Evolutionary conservation across 2,329 filamentous ascomycete genomes (phyloP), one percentile per base, ranked within the genome.

Genomic region (Colletotrichum filicis): DNA sequence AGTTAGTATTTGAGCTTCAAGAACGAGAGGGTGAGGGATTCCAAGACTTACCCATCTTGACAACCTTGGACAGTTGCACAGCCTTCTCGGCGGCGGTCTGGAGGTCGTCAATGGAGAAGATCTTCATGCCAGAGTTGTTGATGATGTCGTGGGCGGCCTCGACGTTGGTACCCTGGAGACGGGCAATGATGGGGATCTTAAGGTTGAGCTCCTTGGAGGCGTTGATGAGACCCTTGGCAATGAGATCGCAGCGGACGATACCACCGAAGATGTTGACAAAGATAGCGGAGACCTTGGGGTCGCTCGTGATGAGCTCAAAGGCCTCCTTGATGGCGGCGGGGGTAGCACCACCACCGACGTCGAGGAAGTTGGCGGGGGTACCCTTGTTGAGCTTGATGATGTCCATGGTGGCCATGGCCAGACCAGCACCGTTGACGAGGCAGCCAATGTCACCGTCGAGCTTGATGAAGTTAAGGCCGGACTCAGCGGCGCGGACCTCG

Each of bases 241-340:
- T 99, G 81, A 94, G 95, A 84, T 99, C 97, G 84, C 97, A 99
- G 80, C 97, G 92, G 79, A 99, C 97, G 79, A 99, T 99, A 87
- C 97, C 97, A 83, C 97, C 97, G 83, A 99, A 99, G 85, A 99
- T 99, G 91, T 99, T 99, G 88, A 99, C 97, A 79, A 99, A 99
- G 87, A 99, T 97, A 80, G 97, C 97, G 64, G 95, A 96, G 77
- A 99, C 97, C 90, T 98, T 98, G 82, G 95, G 92, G 85, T 99
- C 97, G 86, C 93, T 97, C 79, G 97, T 99, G 88, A 99, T 99
- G 80, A 99, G 94, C 85, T 98, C 95, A 82, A 99, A 99, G 77
- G 97, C 97, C 86, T 97, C 93, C 88, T 95, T 94, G 87, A 99
- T 99, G 79, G 97, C 97, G 77, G 95, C 93, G 42, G 97, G 95